phyloP scores from a whole-genome alignment of 1,139 yeast species.

The Zygotorulaspora mrakii region DNA sequence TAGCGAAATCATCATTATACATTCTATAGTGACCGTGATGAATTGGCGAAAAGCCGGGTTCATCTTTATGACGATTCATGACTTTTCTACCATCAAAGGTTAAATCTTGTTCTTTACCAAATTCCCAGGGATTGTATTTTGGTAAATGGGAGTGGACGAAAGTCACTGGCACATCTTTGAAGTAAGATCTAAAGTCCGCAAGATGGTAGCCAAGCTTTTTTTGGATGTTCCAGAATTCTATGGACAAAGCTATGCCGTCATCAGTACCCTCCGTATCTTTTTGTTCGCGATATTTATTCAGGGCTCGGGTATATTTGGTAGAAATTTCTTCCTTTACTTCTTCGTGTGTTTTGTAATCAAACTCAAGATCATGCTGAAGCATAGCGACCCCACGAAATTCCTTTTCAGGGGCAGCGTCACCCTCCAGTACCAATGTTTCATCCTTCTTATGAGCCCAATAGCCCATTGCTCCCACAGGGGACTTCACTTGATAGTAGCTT shows the following conservation, averaged over 20 bases:
- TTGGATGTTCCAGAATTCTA: slow-evolving; percentile 10
- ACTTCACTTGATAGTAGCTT: slow-evolving; percentile 63
- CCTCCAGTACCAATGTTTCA: slow-evolving; percentile 6
- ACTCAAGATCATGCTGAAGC: slow-evolving; percentile 34
- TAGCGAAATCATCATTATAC: slow-evolving; percentile 22
- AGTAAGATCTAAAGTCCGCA: slow-evolving; percentile 7
- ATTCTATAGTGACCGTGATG: slow-evolving; percentile 29
- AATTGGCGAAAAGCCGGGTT: slow-evolving; percentile 10
- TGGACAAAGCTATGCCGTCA: slow-evolving; percentile 5
- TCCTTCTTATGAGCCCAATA: slow-evolving; percentile 21
- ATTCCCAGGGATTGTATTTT: slow-evolving; percentile 31
- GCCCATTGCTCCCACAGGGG: slow-evolving; percentile 33
- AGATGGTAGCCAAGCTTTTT: slow-evolving; percentile 8
- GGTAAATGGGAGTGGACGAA: slow-evolving; percentile 36
- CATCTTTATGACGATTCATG: slow-evolving; percentile 10
- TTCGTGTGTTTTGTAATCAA: slow-evolving; percentile 27
- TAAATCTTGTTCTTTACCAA: slow-evolving; percentile 25
- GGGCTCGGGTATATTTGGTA: slow-evolving; percentile 4
- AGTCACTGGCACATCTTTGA: slow-evolving; percentile 26
- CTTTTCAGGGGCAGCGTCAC: slow-evolving; percentile 8
- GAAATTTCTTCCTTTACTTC: slow-evolving; percentile 21
- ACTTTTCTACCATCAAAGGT: slow-evolving; percentile 24
- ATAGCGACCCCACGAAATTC: slow-evolving; percentile 35
- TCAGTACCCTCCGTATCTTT: slow-evolving; percentile 4
- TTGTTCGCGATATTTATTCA: slow-evolving; percentile 4